phyloP scores from a whole-genome alignment of 2,329 filamentous ascomycete genomes.

The Aspergillus versicolor region DNA sequence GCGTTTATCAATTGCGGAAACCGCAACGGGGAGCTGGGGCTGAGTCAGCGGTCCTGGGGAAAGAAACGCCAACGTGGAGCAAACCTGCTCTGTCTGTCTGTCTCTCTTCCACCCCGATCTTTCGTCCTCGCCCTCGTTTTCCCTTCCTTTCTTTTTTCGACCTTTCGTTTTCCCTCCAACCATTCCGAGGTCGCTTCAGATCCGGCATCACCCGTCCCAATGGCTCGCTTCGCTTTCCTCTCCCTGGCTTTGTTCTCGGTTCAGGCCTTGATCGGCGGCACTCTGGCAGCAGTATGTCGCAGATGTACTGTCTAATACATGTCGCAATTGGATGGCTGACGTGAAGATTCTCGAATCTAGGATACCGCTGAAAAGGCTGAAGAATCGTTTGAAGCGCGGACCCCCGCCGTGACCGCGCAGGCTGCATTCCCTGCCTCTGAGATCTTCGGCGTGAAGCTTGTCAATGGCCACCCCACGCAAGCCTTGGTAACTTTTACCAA shows the following conservation, averaged over 20 bases:
- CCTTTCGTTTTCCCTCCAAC: conserved; percentile 16
- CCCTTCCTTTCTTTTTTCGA: conserved; percentile 12
- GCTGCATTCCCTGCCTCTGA: conserved; percentile 66
- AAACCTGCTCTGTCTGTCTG: conserved; percentile 4
- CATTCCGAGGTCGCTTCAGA: conserved; percentile 13
- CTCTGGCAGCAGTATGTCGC: conserved; percentile 60
- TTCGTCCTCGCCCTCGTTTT: conserved; percentile 6
- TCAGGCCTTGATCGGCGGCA: conserved; percentile 64
- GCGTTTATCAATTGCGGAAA: conserved; percentile 2
- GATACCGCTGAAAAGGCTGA: conserved; percentile 65
- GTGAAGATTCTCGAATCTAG: conserved; percentile 22
- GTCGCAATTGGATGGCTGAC: conserved; percentile 26
- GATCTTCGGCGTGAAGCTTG: conserved; percentile 90
- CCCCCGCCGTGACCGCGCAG: conserved; percentile 55
- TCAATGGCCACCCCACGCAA: conserved; percentile 86
- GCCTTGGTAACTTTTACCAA: conserved; percentile 82
- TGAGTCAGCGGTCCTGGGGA: conserved; percentile 23
- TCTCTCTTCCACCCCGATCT: conserved; percentile 8
- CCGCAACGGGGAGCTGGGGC: conserved; percentile 4
- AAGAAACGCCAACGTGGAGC: conserved; percentile 28
- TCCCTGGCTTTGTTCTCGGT: conserved; percentile 70
- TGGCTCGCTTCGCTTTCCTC: conserved; percentile 73
- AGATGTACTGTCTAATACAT: background rate
- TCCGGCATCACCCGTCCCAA: conserved; percentile 41
- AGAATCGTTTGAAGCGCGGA: conserved; percentile 63